Evolutionary conservation across 257 asterid species (phyloP).

Genomic region (Thymus quinquecostatus): DNA sequence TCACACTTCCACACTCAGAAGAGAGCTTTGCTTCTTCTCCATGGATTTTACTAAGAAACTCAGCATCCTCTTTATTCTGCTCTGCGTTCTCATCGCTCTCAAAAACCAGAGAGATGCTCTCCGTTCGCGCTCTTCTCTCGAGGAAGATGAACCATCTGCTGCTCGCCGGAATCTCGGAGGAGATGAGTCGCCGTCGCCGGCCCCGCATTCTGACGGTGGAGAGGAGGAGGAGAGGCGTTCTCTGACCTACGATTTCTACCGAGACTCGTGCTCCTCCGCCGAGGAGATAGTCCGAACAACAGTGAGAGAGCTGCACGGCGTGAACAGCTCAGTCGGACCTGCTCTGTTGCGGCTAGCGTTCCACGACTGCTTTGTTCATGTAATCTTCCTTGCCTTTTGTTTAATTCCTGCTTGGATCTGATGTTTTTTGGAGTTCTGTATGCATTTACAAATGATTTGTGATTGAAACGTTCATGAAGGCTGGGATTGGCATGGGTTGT

Average conservation of each 20-base stretch:
- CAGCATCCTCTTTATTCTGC: background rate
- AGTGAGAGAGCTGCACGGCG: slow-evolving; percentile 40
- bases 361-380: slow-evolving; percentile 70
- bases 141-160: background rate
- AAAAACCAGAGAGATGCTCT: slow-evolving; percentile 51
- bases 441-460: background rate
- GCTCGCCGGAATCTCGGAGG: too few species aligned
- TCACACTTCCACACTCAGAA: too few species aligned
- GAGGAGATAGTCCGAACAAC: slow-evolving; percentile 52
- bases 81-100: slow-evolving; percentile 56
- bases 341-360: slow-evolving; percentile 61
- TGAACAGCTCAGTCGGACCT: slow-evolving; percentile 49
- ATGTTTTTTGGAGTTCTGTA: background rate
- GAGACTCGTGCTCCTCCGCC: slow-evolving; percentile 48
- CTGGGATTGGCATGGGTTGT: background rate
- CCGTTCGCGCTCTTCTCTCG: slow-evolving; percentile 1
- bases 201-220: background rate
- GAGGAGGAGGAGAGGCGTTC: slow-evolving; percentile 26
- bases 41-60: background rate
- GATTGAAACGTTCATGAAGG: background rate
- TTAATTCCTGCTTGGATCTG: background rate
- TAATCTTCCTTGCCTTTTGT: slow-evolving; percentile 29
- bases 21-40: background rate
- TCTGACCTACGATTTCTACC: slow-evolving; percentile 53
- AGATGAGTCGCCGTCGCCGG: too few species aligned